Base-by-base conservation (phyloP, 441 rosid species). In the Populus trichocarpa region DNA sequence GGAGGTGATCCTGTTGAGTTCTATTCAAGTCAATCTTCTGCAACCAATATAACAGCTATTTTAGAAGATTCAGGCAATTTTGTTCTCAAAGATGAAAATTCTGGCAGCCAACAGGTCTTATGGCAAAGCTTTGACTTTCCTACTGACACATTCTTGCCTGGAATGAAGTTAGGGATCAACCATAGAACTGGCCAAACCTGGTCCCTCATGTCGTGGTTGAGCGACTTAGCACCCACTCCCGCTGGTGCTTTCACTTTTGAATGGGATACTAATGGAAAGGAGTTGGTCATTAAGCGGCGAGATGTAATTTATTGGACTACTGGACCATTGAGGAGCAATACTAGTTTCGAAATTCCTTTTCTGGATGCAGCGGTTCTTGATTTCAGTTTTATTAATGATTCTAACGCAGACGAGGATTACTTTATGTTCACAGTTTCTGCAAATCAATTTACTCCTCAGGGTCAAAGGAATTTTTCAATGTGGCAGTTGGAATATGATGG, bases 71-170 rank as follows among this genome's bases (percentile, higher is more conserved):
- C 78, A 0, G 80, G 83, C 4, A 77, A 77, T 69, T 73, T 81
- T 16, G 57, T 69, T 8, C 18, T 77, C n/a, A 23, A 30, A 22
- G 67, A 76, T 12, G 25, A 20, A n/a, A 40, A 80, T 20, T 3
- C 18, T 6, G 32, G n/a, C 36, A 36, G 73, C n/a, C 3, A 57
- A 22, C 40, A 61, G 59, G 40, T 73, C 59, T 68, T 81, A 25
- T 88, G 90, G 85, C 79, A 86, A 73, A 85, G 88, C 65, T 87
- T 87, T 75, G 87, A 87, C 67, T 50, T 75, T 71, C 86, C 87
- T 1, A 77, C 83, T 1, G 81, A 84, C 32, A 75, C 84, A 2
- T 74, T 84, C 36, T 73, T 84, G 53, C 88, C 86, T 0, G 83
- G 79, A 9, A 88, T 88, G 87, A 86, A 84, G 74, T 69, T 84